These are phyloP conservation scores for Ballota nigra DNA, from an alignment of 257 asterid species.

Conservation along the genomic window DNA sequence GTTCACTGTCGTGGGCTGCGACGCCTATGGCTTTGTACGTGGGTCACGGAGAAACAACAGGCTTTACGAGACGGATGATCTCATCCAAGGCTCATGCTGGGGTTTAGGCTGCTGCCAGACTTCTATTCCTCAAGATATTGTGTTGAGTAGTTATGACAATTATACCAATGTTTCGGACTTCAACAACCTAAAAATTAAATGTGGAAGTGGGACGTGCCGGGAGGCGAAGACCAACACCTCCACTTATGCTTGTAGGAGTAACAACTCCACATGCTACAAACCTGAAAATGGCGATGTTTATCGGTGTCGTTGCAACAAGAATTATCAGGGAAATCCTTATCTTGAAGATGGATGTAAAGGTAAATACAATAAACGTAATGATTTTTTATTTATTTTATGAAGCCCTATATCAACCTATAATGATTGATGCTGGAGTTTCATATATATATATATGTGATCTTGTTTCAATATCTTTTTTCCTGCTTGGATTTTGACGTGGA, in stretches of 20 bases:
- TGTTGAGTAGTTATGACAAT: too few species aligned
- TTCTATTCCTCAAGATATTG: conserved; percentile 9
- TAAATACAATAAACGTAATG: too few species aligned
- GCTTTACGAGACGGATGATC: too few species aligned
- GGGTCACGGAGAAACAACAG: too few species aligned
- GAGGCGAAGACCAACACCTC: conserved; percentile 18
- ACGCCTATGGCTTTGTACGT: too few species aligned
- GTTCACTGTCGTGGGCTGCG: conserved; percentile 23
- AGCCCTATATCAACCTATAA: too few species aligned
- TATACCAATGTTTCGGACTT: background rate
- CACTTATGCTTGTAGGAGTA: conserved; percentile 31
- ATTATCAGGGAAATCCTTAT: conserved; percentile 50
- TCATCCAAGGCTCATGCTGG: background rate
- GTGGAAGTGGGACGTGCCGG: conserved; percentile 16
- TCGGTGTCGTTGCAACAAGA: conserved; percentile 35
- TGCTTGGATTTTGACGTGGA: too few species aligned
- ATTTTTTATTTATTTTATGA: too few species aligned
- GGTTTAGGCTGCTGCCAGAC: conserved; percentile 38
- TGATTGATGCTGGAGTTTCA: too few species aligned
- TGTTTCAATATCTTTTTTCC: too few species aligned
- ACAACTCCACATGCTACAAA: conserved; percentile 17
- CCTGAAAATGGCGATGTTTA: conserved; percentile 29
- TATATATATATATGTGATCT: too few species aligned
- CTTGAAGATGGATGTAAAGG: background rate
- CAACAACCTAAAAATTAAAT: conserved; percentile 32